Evolutionary conservation across 768 basidiomycete species (phyloP), one percentile per base, ranked within the genome.

Genomic region (Hygrophorus pudorinus): DNA sequence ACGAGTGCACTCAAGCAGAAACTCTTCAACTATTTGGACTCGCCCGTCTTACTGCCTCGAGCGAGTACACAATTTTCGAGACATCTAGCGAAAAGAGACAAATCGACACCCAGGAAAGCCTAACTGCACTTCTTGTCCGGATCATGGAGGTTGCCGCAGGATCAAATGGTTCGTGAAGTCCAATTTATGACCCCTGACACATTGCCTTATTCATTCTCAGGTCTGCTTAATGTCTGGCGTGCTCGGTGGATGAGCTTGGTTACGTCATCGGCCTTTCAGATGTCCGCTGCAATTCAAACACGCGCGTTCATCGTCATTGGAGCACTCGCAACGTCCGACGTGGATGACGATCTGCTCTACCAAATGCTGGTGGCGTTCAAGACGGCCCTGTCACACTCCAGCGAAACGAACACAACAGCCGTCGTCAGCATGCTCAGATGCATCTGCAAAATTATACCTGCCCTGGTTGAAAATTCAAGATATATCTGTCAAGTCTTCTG

Each of bases 171-270:
- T 48, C 42, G 73, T 59, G 28, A 36, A 35, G 24, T 5, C 28
- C 30, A 3, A 27, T 21, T 36, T 18, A 32, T 10, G 38, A n/a
- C n/a, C n/a, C 29, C 13, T 34, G 29, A 34, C 27, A 14, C 5
- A 14, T 27, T 9, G 34, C 38, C 54, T 37, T 48, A 4, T 27
- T 38, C n/a, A 38, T 38, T 44, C 16, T 42, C 44, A 87, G 87
- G 81, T 9, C 60, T 89, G 2, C 63, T 85, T 24, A 96, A 96
- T 55, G 76, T 85, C 2, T 96, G 92, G 92, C 76, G 85, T 47
- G 88, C 91, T 20, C 73, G 92, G 29, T 94, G 91, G 90, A 91
- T 91, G 84, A 80, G 87, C 33, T 60, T 96, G 46, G 78, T 90
- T 11, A 85, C 86, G 1, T 79, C 87, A 1, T 86, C 85, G 0